Evolutionary conservation across 2,329 filamentous ascomycete genomes (phyloP), one percentile per base, ranked within the genome.

Genomic region (Calonectria leucothoes): DNA sequence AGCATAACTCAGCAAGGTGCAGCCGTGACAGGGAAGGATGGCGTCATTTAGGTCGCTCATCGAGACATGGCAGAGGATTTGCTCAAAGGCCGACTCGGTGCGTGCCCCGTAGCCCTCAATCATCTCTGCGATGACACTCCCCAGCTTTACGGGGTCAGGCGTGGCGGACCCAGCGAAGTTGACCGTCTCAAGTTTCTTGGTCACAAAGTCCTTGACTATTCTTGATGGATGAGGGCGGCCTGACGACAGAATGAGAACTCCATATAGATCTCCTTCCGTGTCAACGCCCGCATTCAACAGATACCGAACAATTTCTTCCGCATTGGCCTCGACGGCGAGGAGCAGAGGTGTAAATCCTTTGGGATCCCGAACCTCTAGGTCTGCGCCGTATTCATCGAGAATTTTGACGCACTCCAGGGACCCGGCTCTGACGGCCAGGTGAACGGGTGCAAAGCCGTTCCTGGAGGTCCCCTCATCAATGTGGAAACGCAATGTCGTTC

Each of bases 1-100:
- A n/a, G 78, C 75, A 29, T 75, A 78, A 39, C 79, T 80, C 48
- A 80, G 68, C 15, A 80, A 74, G 29, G 77, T 80, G 27, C 79
- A 80, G 1, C 72, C 70, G n/a, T 71, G 63, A 49, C 79, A 80
- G 17, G 79, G 77, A 70, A 80, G 42, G 45, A 77, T 59, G 17
- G 78, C 77, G 15, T 73, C 57, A 39, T 59, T 67, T 1, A 80
- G 6, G 8, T 78, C 69, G 4, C 74, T 51, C 64, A 65, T 74
- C 4, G 78, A 73, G 20, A 77, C 57, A 4, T 76, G 52, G 6
- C 66, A 31, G 39, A 80, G 74, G 6, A 80, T 59, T 4, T 72
- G 59, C 2, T 33, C 42, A 29, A 80, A 75, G 2, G 73, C 27
- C 12, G 48, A 69, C 0, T 73, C 69, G 6, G 25, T 31, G 35